Evolutionary conservation across 768 basidiomycete species (phyloP).

Genomic region (Russula griseocarnosa): DNA sequence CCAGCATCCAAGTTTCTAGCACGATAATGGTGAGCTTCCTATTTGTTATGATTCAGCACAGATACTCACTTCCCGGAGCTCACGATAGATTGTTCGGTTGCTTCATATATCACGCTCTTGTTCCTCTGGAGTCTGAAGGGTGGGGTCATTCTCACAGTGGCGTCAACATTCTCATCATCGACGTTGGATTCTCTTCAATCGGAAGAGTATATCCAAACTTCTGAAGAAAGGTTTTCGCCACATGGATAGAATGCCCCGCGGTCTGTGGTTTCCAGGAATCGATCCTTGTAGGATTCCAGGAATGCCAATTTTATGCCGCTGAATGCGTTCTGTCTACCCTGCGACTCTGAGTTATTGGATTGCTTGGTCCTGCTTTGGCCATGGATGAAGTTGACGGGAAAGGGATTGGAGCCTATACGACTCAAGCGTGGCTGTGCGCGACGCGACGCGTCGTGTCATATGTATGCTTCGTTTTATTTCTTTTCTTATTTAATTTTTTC

Average conservation of each 20-base stretch:
- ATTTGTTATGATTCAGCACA: too few species aligned
- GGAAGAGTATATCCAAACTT: neutral
- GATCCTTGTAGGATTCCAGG: neutral
- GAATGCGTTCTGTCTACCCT: neutral
- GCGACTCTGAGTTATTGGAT: neutral
- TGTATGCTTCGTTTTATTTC: neutral
- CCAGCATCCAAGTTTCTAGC: neutral
- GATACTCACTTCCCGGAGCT: too few species aligned
- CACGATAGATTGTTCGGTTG: too few species aligned
- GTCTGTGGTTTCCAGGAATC: neutral
- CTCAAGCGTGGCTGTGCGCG: neutral
- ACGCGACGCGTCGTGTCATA: neutral
- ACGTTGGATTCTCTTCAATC: too few species aligned
- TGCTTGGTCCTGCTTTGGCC: neutral
- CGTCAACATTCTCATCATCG: too few species aligned
- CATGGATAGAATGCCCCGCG: neutral
- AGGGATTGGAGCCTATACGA: neutral
- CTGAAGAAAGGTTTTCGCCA: too few species aligned
- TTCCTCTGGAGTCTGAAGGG: too few species aligned
- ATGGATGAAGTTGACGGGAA: neutral
- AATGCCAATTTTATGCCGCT: neutral
- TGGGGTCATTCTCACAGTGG: neutral
- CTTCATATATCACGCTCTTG: too few species aligned
- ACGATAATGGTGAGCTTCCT: neutral
- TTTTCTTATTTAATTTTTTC: neutral